Evolutionary conservation across 495 filamentous ascomycete genomes (phyloP).

Genomic region (Chaetomium fimeti): DNA sequence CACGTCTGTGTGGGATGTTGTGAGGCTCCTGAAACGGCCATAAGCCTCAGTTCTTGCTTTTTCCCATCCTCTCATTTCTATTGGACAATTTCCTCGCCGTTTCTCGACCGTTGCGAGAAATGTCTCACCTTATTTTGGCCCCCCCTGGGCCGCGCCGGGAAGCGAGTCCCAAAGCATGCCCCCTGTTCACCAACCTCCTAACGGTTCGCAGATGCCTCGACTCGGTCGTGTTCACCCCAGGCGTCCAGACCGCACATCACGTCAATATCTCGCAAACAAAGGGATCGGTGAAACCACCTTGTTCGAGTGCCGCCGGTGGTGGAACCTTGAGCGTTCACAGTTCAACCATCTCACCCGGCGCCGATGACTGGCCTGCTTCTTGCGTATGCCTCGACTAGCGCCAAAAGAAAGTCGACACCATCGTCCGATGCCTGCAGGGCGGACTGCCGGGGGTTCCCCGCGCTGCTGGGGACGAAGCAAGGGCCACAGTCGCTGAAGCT

Average conservation of each 20-base stretch:
- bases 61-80: neutral
- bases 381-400: constrained; percentile 8
- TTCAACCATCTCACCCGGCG: neutral
- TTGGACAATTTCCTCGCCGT: constrained; percentile 19
- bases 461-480: constrained; percentile 7
- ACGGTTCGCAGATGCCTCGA: neutral
- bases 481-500: neutral
- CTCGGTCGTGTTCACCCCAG: neutral
- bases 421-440: constrained; percentile 25
- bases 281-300: neutral
- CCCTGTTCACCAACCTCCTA: neutral
- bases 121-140: constrained; percentile 27
- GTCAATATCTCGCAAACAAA: neutral
- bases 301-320: neutral
- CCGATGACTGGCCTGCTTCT: neutral
- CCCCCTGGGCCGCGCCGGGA: constrained; percentile 1
- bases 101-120: constrained; percentile 27
- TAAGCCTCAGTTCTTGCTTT: constrained; percentile 12
- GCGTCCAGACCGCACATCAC: neutral
- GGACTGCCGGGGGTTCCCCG: constrained; percentile 10
- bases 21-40: constrained; percentile 8
- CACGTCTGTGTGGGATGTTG: constrained; percentile 3
- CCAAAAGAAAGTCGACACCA: constrained; percentile 21
- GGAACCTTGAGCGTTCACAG: neutral
- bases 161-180: neutral